phyloP scores from a whole-genome alignment of 2,329 filamentous ascomycete species.

The Ploettnerulaceae sp. region DNA sequence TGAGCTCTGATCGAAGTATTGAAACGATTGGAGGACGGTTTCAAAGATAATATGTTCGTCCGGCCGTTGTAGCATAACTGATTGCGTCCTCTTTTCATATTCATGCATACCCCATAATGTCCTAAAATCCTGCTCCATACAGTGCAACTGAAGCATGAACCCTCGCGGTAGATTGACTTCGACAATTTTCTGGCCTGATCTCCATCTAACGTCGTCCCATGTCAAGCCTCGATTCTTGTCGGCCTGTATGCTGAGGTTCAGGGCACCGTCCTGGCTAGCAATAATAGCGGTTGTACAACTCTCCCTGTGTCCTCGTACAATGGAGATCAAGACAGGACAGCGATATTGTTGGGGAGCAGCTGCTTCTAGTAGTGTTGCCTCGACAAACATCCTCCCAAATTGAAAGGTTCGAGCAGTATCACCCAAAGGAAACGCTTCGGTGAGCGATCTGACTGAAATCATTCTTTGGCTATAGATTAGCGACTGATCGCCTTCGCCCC shows the following conservation, averaged over 20 bases:
- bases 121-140: slow-evolving; percentile 72
- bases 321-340: slow-evolving; percentile 71
- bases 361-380: slow-evolving; percentile 68
- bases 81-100: slow-evolving; percentile 72
- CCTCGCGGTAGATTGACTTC: slow-evolving; percentile 69
- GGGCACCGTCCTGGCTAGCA: slow-evolving; percentile 71
- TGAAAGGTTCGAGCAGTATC: slow-evolving; percentile 71
- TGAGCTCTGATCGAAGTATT: slow-evolving; percentile 73
- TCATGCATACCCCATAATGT: slow-evolving; percentile 80
- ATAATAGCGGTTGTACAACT: slow-evolving; percentile 68
- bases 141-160: slow-evolving; percentile 66
- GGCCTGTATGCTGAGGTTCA: slow-evolving; percentile 68
- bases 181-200: slow-evolving; percentile 59
- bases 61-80: slow-evolving; percentile 60
- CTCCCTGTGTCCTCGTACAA: slow-evolving; percentile 65
- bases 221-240: slow-evolving; percentile 63
- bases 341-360: slow-evolving; percentile 63
- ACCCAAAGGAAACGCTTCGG: slow-evolving; percentile 69
- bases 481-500: slow-evolving; percentile 46
- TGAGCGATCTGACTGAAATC: slow-evolving; percentile 38
- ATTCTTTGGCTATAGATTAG: slow-evolving; percentile 27
- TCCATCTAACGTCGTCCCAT: slow-evolving; percentile 83
- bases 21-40: slow-evolving; percentile 65
- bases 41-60: slow-evolving; percentile 70
- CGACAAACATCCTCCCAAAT: slow-evolving; percentile 72